These are phyloP conservation scores for Apiospora malaysiana DNA, from an alignment of 2,329 filamentous ascomycete genomes.

Conservation along the genomic window DNA sequence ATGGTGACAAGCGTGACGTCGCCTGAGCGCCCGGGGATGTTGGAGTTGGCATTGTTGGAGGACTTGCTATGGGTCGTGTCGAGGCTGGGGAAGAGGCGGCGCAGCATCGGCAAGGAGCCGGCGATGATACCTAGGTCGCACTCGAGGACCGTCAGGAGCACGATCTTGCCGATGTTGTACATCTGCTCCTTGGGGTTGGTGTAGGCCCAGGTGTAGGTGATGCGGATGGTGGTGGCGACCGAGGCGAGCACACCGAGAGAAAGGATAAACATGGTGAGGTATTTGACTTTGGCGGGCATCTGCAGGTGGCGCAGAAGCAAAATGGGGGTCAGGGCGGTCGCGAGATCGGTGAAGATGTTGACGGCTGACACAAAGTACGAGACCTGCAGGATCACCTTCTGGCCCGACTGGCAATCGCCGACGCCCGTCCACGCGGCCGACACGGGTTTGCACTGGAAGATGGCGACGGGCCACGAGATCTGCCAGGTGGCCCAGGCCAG, in stretches of 20 bases:
- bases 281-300: constrained; percentile 23
- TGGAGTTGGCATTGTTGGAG: neutral
- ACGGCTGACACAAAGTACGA: constrained; percentile 27
- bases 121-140: constrained; percentile 23
- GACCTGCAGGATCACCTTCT: constrained; percentile 26
- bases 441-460: constrained; percentile 28
- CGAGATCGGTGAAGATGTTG: constrained; percentile 29
- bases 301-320: constrained; percentile 26
- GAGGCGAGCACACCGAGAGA: constrained; percentile 29
- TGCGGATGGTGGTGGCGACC: constrained; percentile 26
- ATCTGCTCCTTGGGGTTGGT: constrained; percentile 19
- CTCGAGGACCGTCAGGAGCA: constrained; percentile 22
- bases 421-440: constrained; percentile 26
- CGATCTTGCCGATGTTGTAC: constrained; percentile 12
- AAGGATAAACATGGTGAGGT: constrained; percentile 25
- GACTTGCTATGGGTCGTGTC: neutral
- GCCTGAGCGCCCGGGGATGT: neutral
- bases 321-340: constrained; percentile 25
- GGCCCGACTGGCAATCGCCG: constrained; percentile 27
- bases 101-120: constrained; percentile 22
- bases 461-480: constrained; percentile 28
- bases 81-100: constrained; percentile 21
- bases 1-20: constrained; percentile 26
- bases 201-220: constrained; percentile 25
- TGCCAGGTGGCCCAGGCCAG: constrained; percentile 27